Evolutionary conservation across 441 rosid genomes (phyloP).

Genomic region (Gossypium lobatum): DNA sequence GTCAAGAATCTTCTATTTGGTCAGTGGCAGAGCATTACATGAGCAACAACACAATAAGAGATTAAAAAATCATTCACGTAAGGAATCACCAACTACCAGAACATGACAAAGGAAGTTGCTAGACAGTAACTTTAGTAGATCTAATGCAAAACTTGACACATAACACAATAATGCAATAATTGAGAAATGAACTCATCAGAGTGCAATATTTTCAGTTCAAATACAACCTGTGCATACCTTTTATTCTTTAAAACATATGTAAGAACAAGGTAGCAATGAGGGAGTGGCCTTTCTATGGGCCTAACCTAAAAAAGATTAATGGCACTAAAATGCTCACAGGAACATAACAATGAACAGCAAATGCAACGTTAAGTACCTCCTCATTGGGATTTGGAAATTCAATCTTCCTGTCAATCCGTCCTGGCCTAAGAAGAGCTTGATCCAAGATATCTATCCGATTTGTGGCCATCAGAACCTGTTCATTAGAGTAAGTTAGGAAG

Average conservation of each 20-base stretch:
- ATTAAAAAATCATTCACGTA: background rate
- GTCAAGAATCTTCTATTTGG: background rate
- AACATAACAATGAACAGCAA: background rate
- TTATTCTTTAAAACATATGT: background rate
- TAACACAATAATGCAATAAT: background rate
- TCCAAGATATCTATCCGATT: constrained; percentile 93
- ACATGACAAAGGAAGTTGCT: background rate
- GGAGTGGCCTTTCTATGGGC: background rate
- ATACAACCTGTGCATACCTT: background rate
- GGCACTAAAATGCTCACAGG: background rate
- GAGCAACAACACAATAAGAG: background rate
- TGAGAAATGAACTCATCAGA: background rate
- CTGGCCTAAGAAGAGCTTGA: constrained; percentile 95
- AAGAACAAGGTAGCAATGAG: constrained; percentile 1
- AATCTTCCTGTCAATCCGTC: constrained; percentile 91
- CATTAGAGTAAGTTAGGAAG: background rate
- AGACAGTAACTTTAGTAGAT: background rate
- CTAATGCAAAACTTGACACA: background rate
- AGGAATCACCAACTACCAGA: background rate
- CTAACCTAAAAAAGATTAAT: background rate
- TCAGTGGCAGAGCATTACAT: background rate
- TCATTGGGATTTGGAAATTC: constrained; percentile 96
- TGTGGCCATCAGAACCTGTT: constrained; percentile 91
- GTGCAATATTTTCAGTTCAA: background rate
- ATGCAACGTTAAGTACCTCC: constrained; percentile 40